Evolutionary conservation across 2,329 filamentous ascomycete genomes (phyloP), one percentile per base, ranked within the genome.

Genomic region (Albophoma yamanashiensis): DNA sequence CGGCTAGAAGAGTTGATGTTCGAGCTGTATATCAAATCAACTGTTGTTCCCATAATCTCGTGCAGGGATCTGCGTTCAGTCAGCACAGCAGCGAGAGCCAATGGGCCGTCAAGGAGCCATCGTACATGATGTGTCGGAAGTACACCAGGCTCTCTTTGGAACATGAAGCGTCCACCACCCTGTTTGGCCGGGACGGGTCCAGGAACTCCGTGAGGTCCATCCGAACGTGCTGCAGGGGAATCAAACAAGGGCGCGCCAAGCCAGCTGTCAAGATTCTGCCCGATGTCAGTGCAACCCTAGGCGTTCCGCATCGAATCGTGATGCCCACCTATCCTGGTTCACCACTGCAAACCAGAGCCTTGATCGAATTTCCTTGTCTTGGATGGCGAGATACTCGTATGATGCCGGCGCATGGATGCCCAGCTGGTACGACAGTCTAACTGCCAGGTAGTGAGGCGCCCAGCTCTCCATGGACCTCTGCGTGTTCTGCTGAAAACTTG

Each of bases 401-500:
- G 64, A 65, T 1, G 67, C 66, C 1, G 66, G 67, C 4, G 71
- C 68, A 59, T 74, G 71, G 27, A 74, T 63, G 7, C 71, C 72
- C 1, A 74, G 65, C 56, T 73, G 71, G 55, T 71, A 73, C 0
- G 70, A 63, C 0, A 69, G 64, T 38, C 71, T 70, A 45, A 74
- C 71, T 1, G 67, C 66, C 2, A 72, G 62, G 1, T 68, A 67
- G 55, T 73, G 70, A 1, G 67, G 67, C 4, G 70, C 66, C 61
- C 68, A 67, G 56, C 70, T 73, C 34, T 70, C 68, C 59, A 70
- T 69, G 9, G 71, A 69, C 3, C 70, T 64, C 55, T 72, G 70
- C n/a, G 64, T 72, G 42, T 72, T 73, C 55, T 74, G 71, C 39
- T 73, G 69, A 43, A 69, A 74, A 42, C 64, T 70, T 2, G 67